Evolutionary conservation across 768 basidiomycete species (phyloP).

Genomic region (Auricularia sp.): DNA sequence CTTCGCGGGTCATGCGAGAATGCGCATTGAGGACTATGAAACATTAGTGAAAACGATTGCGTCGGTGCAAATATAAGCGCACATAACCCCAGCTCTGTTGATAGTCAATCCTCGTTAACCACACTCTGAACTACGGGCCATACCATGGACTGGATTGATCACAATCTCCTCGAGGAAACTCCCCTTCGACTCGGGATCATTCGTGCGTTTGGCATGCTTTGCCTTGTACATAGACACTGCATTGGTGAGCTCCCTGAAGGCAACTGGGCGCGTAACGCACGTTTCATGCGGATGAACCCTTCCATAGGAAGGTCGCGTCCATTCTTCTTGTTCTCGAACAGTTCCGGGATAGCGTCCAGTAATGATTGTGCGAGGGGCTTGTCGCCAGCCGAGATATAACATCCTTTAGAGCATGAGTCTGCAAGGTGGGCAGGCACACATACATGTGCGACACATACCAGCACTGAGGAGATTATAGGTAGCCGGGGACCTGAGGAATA

Average conservation of each 20-base stretch:
- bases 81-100: too few relatives aligned
- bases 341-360: conserved; percentile 48
- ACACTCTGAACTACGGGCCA: background rate
- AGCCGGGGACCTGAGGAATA: conserved; percentile 50
- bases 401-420: conserved; percentile 30
- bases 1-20: conserved; percentile 38
- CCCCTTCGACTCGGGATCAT: conserved; percentile 28
- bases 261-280: conserved; percentile 29
- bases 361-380: conserved; percentile 48
- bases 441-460: conserved; percentile 23
- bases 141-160: conserved; percentile 65
- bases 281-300: conserved; percentile 64
- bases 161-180: conserved; percentile 44
- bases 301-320: conserved; percentile 69
- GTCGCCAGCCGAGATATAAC: conserved; percentile 48
- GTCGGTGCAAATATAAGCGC: too few relatives aligned
- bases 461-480: conserved; percentile 73
- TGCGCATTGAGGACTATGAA: conserved; percentile 60
- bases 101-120: too few relatives aligned
- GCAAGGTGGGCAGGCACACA: too few relatives aligned
- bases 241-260: background rate
- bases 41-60: too few relatives aligned
- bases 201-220: conserved; percentile 49
- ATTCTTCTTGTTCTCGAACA: conserved; percentile 50
- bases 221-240: conserved; percentile 65